Base-by-base conservation (phyloP, 2,329 filamentous ascomycete species). In the Fusarium heterosporum region DNA sequence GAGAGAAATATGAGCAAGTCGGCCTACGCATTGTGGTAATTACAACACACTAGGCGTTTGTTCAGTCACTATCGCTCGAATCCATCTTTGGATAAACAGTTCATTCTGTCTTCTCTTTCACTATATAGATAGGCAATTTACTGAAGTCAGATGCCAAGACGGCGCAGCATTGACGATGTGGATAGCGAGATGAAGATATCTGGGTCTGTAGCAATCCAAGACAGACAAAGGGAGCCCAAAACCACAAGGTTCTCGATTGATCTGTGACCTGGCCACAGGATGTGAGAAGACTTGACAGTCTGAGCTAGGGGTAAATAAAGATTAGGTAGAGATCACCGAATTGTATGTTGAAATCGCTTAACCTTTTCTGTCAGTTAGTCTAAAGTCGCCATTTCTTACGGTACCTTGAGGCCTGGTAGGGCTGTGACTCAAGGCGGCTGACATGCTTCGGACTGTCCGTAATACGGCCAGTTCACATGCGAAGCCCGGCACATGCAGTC, bases 361-460 rank as follows among this genome's bases (percentile, higher is more conserved):
- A 22, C 6, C 22, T 22, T 22, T 22, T 22, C 22, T 22, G 22
- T 22, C 22, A 22, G 22, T 6, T 22, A 22, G 22, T 22, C 22
- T 22, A 6, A 6, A 22, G 22, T 22, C 22, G 22, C 22, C 22
- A 22, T 22, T 22, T 22, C 22, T 22, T 4, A 22, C 22, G 6
- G 22, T 41, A 34, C 29, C 30, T 11, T 66, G 52, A 67, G 59
- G 48, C 54, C 49, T 28, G 10, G 48, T 53, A 69, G 52, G 65
- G 61, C 65, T 69, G 65, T 66, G 65, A 48, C 47, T 66, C 30
- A 51, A 28, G 45, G 52, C 65, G 65, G 65, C 65, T 63, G 65
- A 69, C 65, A 68, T 66, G 61, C 61, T 46, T 68, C 66, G 66
- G 66, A 38, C 53, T 48, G 46, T 41, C 61, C 66, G 66, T 68